Conservation (phyloP, 176 grass and related monocot genomes). For the Thinopyrum elongatum region DNA sequence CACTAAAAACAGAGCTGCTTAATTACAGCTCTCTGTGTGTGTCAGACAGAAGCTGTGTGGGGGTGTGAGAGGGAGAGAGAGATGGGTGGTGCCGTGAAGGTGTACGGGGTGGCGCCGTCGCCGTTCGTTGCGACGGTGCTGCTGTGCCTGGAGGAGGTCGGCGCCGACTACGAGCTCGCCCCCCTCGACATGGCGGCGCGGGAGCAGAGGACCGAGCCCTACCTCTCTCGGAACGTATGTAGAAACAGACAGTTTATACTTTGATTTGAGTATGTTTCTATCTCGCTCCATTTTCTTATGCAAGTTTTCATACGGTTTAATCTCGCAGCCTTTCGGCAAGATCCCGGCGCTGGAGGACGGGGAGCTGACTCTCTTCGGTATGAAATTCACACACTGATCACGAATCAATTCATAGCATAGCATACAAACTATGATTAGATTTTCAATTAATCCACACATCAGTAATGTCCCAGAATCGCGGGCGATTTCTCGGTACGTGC, state of each 20-base stretch:
- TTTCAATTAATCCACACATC: too few relatives aligned
- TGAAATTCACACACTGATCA: background rate
- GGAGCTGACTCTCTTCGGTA: slow-evolving; percentile 25
- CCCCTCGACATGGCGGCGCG: slow-evolving; percentile 17
- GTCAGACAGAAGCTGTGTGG: too few relatives aligned
- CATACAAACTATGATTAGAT: too few relatives aligned
- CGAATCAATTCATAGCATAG: too few relatives aligned
- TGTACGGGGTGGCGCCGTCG: slow-evolving; percentile 38
- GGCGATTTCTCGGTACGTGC: slow-evolving; percentile 12
- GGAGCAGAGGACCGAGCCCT: background rate
- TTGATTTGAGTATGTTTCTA: too few relatives aligned
- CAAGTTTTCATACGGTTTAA: background rate
- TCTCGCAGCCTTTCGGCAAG: slow-evolving; percentile 48
- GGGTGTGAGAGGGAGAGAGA: too few relatives aligned
- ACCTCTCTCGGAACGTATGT: background rate
- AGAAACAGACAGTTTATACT: too few relatives aligned
- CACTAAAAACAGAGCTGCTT: background rate
- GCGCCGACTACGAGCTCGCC: slow-evolving; percentile 38
- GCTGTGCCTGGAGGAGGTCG: slow-evolving; percentile 58
- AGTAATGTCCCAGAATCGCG: slow-evolving; percentile 12
- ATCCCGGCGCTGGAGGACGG: slow-evolving; percentile 38
- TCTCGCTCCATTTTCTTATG: background rate
- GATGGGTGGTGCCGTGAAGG: slow-evolving; percentile 20
- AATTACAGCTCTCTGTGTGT: background rate
- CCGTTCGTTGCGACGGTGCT: slow-evolving; percentile 46